phyloP scores from a whole-genome alignment of 116 monocot species.

The Papilionanthe hybrid region DNA sequence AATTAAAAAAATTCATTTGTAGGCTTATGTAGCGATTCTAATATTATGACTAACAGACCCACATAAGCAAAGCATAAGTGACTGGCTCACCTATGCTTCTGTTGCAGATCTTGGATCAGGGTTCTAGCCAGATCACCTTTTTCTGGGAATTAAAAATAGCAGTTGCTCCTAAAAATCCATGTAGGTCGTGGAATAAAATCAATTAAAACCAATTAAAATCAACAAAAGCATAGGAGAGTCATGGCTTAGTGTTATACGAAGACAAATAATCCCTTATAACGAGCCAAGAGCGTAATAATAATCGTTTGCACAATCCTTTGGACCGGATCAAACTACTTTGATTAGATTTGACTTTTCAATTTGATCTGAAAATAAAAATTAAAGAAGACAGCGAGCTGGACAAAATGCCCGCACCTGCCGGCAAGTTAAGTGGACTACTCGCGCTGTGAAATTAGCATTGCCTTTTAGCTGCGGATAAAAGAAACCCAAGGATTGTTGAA shows the following conservation, averaged over 20 bases:
- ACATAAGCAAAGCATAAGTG: too few species aligned
- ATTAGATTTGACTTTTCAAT: conserved; percentile 1
- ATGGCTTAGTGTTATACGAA: neutral
- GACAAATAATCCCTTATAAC: neutral
- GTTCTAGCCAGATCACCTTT: too few species aligned
- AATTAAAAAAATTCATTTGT: too few species aligned
- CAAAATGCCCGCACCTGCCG: neutral
- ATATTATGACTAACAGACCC: too few species aligned
- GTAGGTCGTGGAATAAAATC: too few species aligned
- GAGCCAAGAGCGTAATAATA: neutral
- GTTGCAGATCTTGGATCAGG: too few species aligned
- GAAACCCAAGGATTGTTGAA: neutral
- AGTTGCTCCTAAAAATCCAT: too few species aligned
- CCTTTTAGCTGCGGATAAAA: neutral
- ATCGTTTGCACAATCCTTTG: neutral
- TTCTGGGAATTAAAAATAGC: too few species aligned
- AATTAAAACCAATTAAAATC: too few species aligned
- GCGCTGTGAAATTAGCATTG: neutral
- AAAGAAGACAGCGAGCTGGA: neutral
- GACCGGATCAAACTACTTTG: neutral
- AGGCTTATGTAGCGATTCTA: too few species aligned
- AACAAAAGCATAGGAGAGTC: too few species aligned
- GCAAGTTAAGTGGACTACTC: neutral
- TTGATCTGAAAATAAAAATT: neutral
- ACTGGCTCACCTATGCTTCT: too few species aligned